Base-by-base conservation (phyloP, 257 asterid genomes). In the Solanum sejunctum region DNA sequence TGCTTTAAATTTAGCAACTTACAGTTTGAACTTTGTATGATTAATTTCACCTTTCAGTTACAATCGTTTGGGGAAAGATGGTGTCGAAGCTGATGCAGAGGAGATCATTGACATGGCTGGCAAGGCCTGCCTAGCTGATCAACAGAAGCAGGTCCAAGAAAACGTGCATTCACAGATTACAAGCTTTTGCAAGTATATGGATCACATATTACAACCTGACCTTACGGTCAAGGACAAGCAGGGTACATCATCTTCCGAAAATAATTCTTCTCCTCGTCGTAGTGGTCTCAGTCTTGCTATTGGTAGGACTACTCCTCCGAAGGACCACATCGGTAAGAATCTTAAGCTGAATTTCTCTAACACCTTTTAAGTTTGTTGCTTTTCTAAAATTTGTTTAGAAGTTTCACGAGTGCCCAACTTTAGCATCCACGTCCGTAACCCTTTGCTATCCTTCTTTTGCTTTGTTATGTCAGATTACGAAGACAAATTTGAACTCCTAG, bases 91-190 rank as follows among this genome's bases (percentile, higher is more conserved):
- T 69, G 99, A 96, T 90, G 97, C 93, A 15, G 97, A 96, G 23
- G 97, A 93, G 91, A 95, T 96, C 67, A 93, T 96, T 84, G 93
- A 92, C 85, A 85, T 95, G 94, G 97, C 96, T 73, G 89, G 88
- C 81, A 89, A 90, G 80, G 97, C 98, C 79, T 87, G 97, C 81
- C 82, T 90, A 55, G 86, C 67, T 63, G 97, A 96, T 86, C 98
- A 95, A 86, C 95, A 96, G 88, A 91, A 89, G 88, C 97, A 89
- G 87, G 98, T 96, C 89, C 98, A 96, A 87, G 98, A 96, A 86
- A 95, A 96, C 87, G 90, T 95, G 64, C 99, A 95, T 80, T 87
- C 85, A 57, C 98, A 95, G 89, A 84, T 95, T 49, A 84, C 81
- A 84, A 87, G 82, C 66, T 91, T 93, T 84, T 91, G 93, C 90